Base-by-base conservation (phyloP, 2,329 filamentous ascomycete species). In the Hypoxylon sp. region DNA sequence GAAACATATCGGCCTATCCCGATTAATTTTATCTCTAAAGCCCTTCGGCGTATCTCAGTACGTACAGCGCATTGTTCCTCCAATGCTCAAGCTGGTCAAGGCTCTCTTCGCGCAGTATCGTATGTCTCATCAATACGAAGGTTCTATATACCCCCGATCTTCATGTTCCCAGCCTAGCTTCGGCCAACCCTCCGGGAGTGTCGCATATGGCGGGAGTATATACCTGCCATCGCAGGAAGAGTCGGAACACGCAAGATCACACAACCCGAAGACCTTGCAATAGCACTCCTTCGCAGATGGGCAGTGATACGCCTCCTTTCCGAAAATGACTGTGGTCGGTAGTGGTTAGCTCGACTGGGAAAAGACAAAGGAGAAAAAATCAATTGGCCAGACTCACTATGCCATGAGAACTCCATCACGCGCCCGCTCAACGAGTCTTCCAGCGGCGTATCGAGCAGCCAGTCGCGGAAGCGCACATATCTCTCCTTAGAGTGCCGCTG, bases 361-460 rank as follows among this genome's bases (percentile, higher is more conserved):
- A 43, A 4, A 29, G 27, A 14, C 19, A 21, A 32, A 3, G 55
- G 58, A 32, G 63, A 57, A 27, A 55, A 39, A 64, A 47, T 56
- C 32, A 51, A 54, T 12, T 3, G 41, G 19, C 16, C 3, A 48
- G 48, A 85, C 75, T 83, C 81, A 75, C 87, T 82, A 74, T 91
- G 89, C 88, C 88, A 91, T 16, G 88, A 76, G 70, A 89, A 90
- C 73, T 91, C 88, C 74, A 90, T 83, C 2, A 90, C 82, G 21
- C 88, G 80, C 1, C 88, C 88, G 27, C 84, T 87, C 25, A 84
- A 75, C 16, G 82, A 81, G 72, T 90, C 87, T 4, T 80, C 80
- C 53, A 87, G 74, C 3, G 82, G 76, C 2, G 87, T 88, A 8
- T 82, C 79, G n/a, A 88, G 72, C 41, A 90, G 68, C 89, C 88